phyloP scores from a whole-genome alignment of 108 stramenopile species.

The Halocafeteria seosinensis region DNA sequence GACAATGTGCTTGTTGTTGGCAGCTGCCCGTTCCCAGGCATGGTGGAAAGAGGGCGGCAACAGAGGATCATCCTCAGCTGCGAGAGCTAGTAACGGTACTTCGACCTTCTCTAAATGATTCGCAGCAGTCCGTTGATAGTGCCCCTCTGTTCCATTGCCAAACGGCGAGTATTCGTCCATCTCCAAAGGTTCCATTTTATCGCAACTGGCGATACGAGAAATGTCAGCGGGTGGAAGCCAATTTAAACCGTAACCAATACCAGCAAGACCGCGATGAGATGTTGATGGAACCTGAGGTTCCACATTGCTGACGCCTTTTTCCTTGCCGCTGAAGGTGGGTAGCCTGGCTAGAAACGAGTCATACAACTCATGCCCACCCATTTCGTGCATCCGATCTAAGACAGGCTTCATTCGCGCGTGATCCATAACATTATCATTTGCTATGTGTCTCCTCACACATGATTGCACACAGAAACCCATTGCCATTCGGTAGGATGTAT shows the following conservation, averaged over 20 bases:
- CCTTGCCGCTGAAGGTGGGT: background rate
- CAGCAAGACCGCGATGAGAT: no score
- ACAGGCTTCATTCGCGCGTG: background rate
- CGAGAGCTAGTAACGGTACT: background rate
- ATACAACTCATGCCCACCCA: background rate
- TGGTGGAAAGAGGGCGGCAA: background rate
- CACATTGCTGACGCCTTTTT: background rate
- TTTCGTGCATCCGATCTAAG: background rate
- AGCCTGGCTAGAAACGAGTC: background rate
- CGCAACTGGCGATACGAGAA: background rate
- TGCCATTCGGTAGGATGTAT: background rate
- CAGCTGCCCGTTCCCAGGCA: background rate
- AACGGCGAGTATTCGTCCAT: background rate
- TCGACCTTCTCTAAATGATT: background rate
- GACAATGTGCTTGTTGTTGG: conserved; percentile 1
- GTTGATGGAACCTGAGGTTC: no score
- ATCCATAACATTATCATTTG: background rate
- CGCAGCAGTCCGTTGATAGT: background rate
- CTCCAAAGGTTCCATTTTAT: background rate
- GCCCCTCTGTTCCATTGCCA: background rate
- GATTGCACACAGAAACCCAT: background rate
- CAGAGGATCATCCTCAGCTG: background rate
- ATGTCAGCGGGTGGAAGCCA: background rate
- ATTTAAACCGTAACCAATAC: background rate
- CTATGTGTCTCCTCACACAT: conserved; percentile 7